Evolutionary conservation across 2,329 filamentous ascomycete species (phyloP).

Genomic region (Aureobasidium sp.): DNA sequence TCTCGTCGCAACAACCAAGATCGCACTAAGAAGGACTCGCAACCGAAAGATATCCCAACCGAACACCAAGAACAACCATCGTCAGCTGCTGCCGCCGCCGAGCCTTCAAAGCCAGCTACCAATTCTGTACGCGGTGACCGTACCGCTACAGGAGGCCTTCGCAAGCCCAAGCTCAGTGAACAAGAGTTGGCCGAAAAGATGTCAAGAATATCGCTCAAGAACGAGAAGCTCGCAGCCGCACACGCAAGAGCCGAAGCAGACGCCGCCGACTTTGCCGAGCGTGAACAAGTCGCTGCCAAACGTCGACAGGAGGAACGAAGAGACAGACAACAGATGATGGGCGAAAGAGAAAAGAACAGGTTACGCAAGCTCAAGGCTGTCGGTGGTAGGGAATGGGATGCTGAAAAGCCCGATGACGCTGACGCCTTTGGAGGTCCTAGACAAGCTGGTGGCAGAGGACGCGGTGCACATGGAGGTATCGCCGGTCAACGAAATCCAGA

Average conservation of each 20-base stretch:
- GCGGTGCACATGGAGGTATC: slow-evolving; percentile 48
- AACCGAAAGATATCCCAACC: background rate
- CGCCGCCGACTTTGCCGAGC: slow-evolving; percentile 54
- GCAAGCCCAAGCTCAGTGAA: slow-evolving; percentile 56
- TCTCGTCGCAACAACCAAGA: slow-evolving; percentile 2
- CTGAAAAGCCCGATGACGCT: slow-evolving; percentile 46
- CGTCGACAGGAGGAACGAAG: slow-evolving; percentile 43
- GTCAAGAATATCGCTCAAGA: slow-evolving; percentile 55
- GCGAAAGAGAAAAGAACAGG: slow-evolving; percentile 55
- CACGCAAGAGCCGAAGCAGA: slow-evolving; percentile 64
- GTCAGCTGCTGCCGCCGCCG: slow-evolving; percentile 15
- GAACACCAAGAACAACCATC: slow-evolving; percentile 7
- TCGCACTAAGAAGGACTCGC: background rate
- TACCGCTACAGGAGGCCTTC: slow-evolving; percentile 29
- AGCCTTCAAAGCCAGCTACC: slow-evolving; percentile 20
- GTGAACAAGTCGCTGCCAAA: slow-evolving; percentile 48
- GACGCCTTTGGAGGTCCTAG: slow-evolving; percentile 28
- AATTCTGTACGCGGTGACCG: slow-evolving; percentile 30
- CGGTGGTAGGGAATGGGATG: slow-evolving; percentile 56
- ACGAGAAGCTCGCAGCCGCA: slow-evolving; percentile 51
- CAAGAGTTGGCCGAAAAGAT: slow-evolving; percentile 56
- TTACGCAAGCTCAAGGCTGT: slow-evolving; percentile 52
- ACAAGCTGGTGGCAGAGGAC: slow-evolving; percentile 36
- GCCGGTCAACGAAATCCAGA: slow-evolving; percentile 23
- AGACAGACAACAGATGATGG: slow-evolving; percentile 54